Evolutionary conservation across 805 yeast genomes (phyloP).

Genomic region (Metschnikowia henanensis): DNA sequence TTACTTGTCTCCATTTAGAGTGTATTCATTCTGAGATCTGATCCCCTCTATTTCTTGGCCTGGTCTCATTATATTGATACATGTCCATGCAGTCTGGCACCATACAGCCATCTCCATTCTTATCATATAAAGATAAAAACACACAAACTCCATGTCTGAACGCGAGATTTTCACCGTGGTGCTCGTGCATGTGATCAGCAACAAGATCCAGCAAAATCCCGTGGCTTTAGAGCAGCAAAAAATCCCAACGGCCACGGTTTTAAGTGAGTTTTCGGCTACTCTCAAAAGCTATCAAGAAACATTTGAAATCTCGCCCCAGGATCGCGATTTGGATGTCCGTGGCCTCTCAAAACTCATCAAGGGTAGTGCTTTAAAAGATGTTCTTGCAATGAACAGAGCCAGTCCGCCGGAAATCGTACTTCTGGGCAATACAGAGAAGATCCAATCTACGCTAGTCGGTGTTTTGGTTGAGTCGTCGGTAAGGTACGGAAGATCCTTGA

Average conservation of each 20-base stretch:
- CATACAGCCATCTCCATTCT: background rate
- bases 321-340: background rate
- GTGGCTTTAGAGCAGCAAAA: background rate
- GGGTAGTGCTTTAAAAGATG: conserved; percentile 3
- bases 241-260: conserved; percentile 9
- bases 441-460: conserved; percentile 9
- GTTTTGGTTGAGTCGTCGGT: conserved; percentile 17
- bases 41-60: background rate
- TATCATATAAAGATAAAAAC: background rate
- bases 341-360: conserved; percentile 7
- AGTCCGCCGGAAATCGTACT: conserved; percentile 7
- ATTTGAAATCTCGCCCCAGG: conserved; percentile 2
- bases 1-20: too few species aligned
- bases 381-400: background rate
- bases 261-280: conserved; percentile 8
- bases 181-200: conserved; percentile 7
- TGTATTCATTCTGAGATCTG: background rate
- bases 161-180: conserved; percentile 1
- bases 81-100: background rate
- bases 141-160: background rate
- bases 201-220: background rate
- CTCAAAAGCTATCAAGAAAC: conserved; percentile 10
- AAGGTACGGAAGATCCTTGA: conserved; percentile 7
- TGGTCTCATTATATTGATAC: background rate
- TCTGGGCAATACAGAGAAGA: conserved; percentile 5